These are phyloP conservation scores for Fusarium sp. DNA, from an alignment of 2,329 filamentous ascomycete genomes.

Conservation along the genomic window DNA sequence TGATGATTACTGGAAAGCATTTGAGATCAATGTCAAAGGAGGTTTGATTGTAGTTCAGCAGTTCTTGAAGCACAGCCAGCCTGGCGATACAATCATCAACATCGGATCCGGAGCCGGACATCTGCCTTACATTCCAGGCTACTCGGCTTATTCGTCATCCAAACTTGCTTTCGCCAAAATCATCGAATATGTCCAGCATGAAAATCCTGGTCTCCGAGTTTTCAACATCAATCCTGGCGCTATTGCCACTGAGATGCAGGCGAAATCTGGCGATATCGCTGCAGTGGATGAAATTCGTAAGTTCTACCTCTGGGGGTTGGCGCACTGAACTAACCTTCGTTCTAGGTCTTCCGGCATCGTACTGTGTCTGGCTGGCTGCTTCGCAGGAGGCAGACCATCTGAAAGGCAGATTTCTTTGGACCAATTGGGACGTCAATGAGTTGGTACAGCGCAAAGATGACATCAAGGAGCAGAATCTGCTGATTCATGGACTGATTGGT, in stretches of 20 bases:
- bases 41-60: neutral
- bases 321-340: neutral
- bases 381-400: neutral
- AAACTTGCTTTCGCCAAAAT: slow-evolving; percentile 11
- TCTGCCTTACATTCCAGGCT: neutral
- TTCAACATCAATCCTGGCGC: slow-evolving; percentile 11
- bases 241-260: slow-evolving; percentile 8
- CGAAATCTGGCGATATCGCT: neutral
- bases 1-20: slow-evolving; percentile 1
- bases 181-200: neutral
- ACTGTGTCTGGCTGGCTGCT: slow-evolving; percentile 5
- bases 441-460: neutral
- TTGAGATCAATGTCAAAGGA: slow-evolving; percentile 11
- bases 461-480: neutral
- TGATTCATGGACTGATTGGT: neutral
- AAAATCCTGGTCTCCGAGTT: neutral
- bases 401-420: slow-evolving; percentile 7
- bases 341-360: slow-evolving; percentile 3
- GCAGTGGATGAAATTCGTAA: neutral
- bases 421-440: slow-evolving; percentile 9
- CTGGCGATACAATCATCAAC: neutral
- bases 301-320: neutral
- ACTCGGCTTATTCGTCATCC: slow-evolving; percentile 4
- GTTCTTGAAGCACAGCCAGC: slow-evolving; percentile 1
- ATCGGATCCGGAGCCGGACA: slow-evolving; percentile 8